phyloP scores from a whole-genome alignment of 805 yeast species.

The Candida arabinofermentans region DNA sequence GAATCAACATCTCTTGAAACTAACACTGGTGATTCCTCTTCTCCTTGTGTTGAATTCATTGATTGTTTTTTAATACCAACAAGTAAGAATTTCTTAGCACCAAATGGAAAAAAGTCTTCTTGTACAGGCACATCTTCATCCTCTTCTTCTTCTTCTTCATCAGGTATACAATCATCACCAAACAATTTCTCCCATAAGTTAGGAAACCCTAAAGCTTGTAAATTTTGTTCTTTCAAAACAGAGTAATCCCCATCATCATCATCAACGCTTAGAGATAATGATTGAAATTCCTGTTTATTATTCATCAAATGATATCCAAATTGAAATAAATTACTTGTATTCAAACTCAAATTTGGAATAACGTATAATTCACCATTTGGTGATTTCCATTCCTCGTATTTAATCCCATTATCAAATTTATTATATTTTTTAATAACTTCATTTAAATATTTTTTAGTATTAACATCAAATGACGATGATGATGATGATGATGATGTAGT shows the following conservation, averaged over 20 bases:
- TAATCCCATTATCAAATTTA: slow-evolving; percentile 5
- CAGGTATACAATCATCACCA: slow-evolving; percentile 10
- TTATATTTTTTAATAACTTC: slow-evolving; percentile 16
- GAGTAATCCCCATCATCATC: slow-evolving; percentile 1
- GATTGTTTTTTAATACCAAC: slow-evolving; percentile 22
- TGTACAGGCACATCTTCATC: slow-evolving; percentile 6
- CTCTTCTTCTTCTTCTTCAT: slow-evolving; percentile 8
- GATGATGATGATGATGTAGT: too few species aligned
- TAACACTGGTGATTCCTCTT: too few species aligned
- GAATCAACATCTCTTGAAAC: slow-evolving; percentile 3
- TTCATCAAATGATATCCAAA: slow-evolving; percentile 13
- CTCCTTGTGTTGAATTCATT: too few species aligned
- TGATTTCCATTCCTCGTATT: slow-evolving; percentile 25
- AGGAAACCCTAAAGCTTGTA: slow-evolving; percentile 28
- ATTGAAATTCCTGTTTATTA: slow-evolving; percentile 2
- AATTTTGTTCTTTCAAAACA: slow-evolving; percentile 25
- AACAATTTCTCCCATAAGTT: slow-evolving; percentile 19
- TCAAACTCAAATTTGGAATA: slow-evolving; percentile 16
- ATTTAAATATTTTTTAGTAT: not conserved
- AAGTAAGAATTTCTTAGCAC: slow-evolving; percentile 23
- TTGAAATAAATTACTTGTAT: not conserved
- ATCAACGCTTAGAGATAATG: not conserved
- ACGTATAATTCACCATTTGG: slow-evolving; percentile 23
- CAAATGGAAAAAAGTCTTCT: slow-evolving; percentile 23
- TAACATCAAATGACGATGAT: too few species aligned